A percentile compares a stretch with the other conserved stretches of the same genome.
phyloP scores from a whole-genome alignment of 257 asterid genomes.

The Henckelia pumila region DNA sequence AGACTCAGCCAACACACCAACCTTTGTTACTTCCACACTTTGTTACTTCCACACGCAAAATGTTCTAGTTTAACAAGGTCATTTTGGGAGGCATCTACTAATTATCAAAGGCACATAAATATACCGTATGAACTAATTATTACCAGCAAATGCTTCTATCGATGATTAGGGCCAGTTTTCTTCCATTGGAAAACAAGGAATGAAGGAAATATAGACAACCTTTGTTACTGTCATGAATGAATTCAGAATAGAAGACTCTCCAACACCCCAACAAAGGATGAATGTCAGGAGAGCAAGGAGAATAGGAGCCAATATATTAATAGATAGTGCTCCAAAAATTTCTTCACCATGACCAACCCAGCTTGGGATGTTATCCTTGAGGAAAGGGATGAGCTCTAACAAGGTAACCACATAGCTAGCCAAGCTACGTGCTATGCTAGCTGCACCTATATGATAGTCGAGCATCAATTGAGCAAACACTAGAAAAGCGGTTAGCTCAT shows the following conservation, averaged over 20 bases:
- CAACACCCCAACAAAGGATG: conserved; percentile 88
- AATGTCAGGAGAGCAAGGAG: conserved; percentile 62
- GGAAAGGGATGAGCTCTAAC: conserved; percentile 74
- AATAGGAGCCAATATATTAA: conserved; percentile 80
- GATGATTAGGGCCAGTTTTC: conserved; percentile 13
- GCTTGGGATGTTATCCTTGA: conserved; percentile 61
- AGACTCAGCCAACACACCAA: too few relatives aligned
- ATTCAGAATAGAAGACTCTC: conserved; percentile 86
- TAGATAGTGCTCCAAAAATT: conserved; percentile 62
- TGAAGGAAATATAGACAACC: conserved; percentile 41
- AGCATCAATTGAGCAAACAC: conserved; percentile 93
- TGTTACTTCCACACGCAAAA: too few relatives aligned
- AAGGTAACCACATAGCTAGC: conserved; percentile 73
- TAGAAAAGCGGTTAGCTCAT: conserved; percentile 90
- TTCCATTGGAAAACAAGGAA: conserved; percentile 9
- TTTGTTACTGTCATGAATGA: conserved; percentile 74
- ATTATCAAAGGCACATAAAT: neutral
- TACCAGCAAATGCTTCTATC: neutral
- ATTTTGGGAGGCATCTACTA: neutral
- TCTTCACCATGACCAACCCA: conserved; percentile 96
- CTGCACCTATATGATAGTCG: conserved; percentile 97
- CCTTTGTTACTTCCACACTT: too few relatives aligned
- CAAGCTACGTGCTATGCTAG: conserved; percentile 97
- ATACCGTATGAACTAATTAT: neutral
- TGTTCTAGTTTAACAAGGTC: neutral